Evolutionary conservation across 2,329 filamentous ascomycete species (phyloP).

Genomic region (Ophiobolus disseminans): DNA sequence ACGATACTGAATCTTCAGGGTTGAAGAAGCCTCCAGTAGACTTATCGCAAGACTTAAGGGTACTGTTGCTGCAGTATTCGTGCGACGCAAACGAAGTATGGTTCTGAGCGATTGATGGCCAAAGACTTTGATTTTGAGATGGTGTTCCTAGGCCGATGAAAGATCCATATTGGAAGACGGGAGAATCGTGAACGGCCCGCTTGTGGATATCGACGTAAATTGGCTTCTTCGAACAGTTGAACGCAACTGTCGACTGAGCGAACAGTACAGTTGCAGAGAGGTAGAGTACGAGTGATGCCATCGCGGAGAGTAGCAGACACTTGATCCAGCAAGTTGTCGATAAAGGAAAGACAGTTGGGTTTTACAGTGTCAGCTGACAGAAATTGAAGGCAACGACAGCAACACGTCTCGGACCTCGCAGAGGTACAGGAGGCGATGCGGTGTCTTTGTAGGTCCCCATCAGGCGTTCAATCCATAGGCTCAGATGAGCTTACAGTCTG

Average conservation of each 20-base stretch:
- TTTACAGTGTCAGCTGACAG: constrained; percentile 16
- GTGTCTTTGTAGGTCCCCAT: constrained; percentile 45
- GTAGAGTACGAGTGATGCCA: constrained; percentile 37
- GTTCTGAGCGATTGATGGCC: constrained; percentile 53
- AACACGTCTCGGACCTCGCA: constrained; percentile 31
- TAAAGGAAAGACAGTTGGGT: constrained; percentile 13
- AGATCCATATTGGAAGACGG: constrained; percentile 53
- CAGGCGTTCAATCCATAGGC: constrained; percentile 24
- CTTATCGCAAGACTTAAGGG: constrained; percentile 38
- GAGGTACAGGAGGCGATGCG: constrained; percentile 29
- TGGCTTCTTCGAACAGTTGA: constrained; percentile 49
- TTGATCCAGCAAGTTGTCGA: constrained; percentile 41
- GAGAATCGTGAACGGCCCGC: constrained; percentile 50
- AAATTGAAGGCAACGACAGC: constrained; percentile 23
- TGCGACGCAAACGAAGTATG: constrained; percentile 50
- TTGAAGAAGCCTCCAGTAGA: constrained; percentile 47
- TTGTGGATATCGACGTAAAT: constrained; percentile 56
- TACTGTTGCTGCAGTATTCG: constrained; percentile 48
- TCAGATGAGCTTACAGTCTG: constrained; percentile 30
- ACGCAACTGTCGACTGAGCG: constrained; percentile 45
- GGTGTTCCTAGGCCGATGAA: constrained; percentile 54
- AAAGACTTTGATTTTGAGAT: constrained; percentile 54
- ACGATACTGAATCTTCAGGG: constrained; percentile 41
- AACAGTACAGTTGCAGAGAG: constrained; percentile 45
- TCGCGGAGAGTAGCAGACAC: constrained; percentile 28